Base-by-base conservation (phyloP, 371 early-diverging fungal genomes). In the Catenaria anguillulae region DNA sequence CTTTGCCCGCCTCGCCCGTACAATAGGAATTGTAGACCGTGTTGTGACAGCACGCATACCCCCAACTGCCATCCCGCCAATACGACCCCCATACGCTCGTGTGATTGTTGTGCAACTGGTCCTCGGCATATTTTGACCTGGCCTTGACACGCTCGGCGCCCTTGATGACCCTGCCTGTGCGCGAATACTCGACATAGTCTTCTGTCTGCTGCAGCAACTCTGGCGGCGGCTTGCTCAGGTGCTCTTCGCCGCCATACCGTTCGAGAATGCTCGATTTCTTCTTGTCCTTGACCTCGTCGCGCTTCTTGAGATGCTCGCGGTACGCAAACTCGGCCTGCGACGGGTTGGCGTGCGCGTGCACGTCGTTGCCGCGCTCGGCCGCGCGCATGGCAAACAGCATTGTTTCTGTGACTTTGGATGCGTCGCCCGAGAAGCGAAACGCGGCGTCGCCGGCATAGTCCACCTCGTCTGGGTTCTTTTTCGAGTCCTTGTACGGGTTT, bases 31-130 rank as follows among this genome's bases (percentile, higher is more conserved):
- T 84, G 64, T 78, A 74, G 24, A 81, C 64, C 66, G 84, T 76
- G 0, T 86, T 79, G 46, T 86, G 84, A 69, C 96, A 97, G 71
- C 98, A 97, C 50, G 82, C 79, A 71, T 92, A 97, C 33, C 98
- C 98, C 98, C 97, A 96, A 55, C 82, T 76, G 33, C 92, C 94
- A 68, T 90, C 87, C n/a, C 78, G 72, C 94, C 93, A 95, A 67
- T 81, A 97, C 21, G 92, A 92, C 0, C 97, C 98, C 91, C 90
- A 97, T 12, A 93, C 84, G 21, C 84, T 67, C 5, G 80, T 82
- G 71, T 97, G 98, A 68, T 95, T 95, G 67, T 84, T 76, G 63
- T 72, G 76, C 63, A 69, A 78, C 24, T 87, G 84, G 75, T 96
- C 93, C 68, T 96, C 97, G 66, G 87, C 85, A 71, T 93, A 95